phyloP scores from a whole-genome alignment of 148 eudicot genomes.

The Vaccinium darrowii region DNA sequence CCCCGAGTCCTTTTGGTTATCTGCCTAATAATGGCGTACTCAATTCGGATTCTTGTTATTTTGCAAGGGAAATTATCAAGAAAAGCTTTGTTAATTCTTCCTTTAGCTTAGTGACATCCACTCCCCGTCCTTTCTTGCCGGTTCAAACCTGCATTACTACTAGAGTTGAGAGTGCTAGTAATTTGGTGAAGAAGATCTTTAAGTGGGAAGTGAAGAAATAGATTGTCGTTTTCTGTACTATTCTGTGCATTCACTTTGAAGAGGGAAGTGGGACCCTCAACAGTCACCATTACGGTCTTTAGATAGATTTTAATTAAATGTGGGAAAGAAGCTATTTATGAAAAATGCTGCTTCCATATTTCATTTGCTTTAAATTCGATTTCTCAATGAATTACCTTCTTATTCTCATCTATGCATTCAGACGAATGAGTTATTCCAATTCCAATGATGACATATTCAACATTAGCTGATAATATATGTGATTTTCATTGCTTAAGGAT shows the following conservation, averaged over 20 bases:
- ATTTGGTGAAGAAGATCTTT: neutral
- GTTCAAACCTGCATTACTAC: neutral
- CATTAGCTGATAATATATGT: neutral
- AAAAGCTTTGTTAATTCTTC: neutral
- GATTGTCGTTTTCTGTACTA: neutral
- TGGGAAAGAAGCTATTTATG: neutral
- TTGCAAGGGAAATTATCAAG: neutral
- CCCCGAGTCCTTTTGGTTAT: neutral
- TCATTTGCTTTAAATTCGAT: neutral
- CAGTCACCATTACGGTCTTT: neutral
- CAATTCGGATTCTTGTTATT: neutral
- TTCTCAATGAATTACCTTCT: neutral
- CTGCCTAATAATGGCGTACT: neutral
- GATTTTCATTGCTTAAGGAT: neutral
- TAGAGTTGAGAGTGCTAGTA: neutral
- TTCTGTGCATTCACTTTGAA: neutral
- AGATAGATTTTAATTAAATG: neutral
- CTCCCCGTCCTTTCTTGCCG: neutral
- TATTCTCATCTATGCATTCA: neutral
- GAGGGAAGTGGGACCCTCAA: neutral
- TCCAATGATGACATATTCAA: neutral
- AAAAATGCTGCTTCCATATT: neutral
- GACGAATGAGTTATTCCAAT: neutral
- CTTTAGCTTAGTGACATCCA: neutral
- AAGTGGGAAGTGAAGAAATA: neutral